These are phyloP conservation scores for Elongisporangium anandrum DNA, from an alignment of 352 stramenopile genomes.

Conservation along the genomic window DNA sequence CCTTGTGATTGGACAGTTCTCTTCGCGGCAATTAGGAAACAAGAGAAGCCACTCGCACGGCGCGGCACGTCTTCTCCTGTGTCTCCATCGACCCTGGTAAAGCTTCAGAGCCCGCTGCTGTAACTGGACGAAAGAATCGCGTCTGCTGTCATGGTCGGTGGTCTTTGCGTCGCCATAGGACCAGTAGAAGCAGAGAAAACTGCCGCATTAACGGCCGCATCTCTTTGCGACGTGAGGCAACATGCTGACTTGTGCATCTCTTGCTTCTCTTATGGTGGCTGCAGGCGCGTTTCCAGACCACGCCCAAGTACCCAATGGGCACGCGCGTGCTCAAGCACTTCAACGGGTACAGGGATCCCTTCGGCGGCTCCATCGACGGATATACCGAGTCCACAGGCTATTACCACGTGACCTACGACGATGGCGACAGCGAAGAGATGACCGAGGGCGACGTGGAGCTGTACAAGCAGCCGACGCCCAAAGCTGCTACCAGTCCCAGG, in stretches of 20 bases:
- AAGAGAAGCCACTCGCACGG: not conserved
- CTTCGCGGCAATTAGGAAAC: not conserved
- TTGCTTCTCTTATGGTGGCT: not conserved
- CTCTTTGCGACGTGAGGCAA: not conserved
- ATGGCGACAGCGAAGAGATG: slow-evolving; percentile 81
- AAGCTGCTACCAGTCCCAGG: not conserved
- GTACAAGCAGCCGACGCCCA: slow-evolving; percentile 8
- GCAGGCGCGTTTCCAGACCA: slow-evolving; percentile 42
- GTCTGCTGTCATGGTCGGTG: not conserved
- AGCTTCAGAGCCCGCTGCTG: not conserved
- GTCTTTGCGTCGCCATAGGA: not conserved
- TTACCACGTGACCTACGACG: slow-evolving; percentile 76
- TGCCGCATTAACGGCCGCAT: not conserved
- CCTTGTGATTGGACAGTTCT: not conserved
- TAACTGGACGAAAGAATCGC: not conserved
- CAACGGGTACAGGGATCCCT: slow-evolving; percentile 49
- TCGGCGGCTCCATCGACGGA: slow-evolving; percentile 53
- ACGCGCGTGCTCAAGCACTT: slow-evolving; percentile 73
- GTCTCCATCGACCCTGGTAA: not conserved
- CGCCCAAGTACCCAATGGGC: slow-evolving; percentile 51
- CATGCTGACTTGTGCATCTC: not conserved
- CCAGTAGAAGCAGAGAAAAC: not conserved
- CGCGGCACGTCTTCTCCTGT: not conserved
- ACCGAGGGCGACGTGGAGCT: slow-evolving; percentile 60
- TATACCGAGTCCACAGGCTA: slow-evolving; percentile 45